Base-by-base conservation (phyloP, 2,329 filamentous ascomycete genomes). In the Neofusicoccum parvum region DNA sequence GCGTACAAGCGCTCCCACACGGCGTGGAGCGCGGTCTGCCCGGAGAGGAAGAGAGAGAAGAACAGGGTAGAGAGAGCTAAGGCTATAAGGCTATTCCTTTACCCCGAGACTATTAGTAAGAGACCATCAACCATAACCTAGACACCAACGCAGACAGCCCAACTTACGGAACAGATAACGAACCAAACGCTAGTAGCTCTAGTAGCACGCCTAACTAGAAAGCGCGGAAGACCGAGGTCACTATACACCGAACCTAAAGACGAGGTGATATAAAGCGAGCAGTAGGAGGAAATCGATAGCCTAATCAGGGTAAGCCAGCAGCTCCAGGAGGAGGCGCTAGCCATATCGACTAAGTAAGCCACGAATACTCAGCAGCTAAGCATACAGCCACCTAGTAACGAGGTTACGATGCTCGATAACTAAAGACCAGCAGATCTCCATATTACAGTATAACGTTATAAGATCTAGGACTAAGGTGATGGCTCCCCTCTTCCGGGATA, bases 391-490 rank as follows among this genome's bases (percentile, higher is more conserved):
- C 45, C n/a, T 48, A 48, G 45, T 17, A 48, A 32, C 5, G 46
- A 50, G 46, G 23, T 50, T 14, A 50, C 20, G 23, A 50, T 50
- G 20, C 46, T 50, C 4, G 46, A 56, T 43, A 12, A 56, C 14
- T 39, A 43, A 43, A 20, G 39, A 56, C 32, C 1, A 12, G 20
- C 39, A 56, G 51, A 20, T 56, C 20, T 43, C 59, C 63, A 70
- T 71, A 68, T 66, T 71, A 68, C 65, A 70, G 69, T 70, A 71
- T 49, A 70, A 70, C 68, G 67, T 70, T 17, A 60, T 51, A 15
- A 71, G 67, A 62, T 71, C 67, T 43, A 69, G 67, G 65, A 69
- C 70, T 50, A 68, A 65, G 32, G 70, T 72, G 5, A 71, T 73
- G 53, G 69, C 68, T 41, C 65, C 65, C 27, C 66, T 73, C 41